phyloP scores from a whole-genome alignment of 257 asterid species.

The Capsicum baccatum region DNA sequence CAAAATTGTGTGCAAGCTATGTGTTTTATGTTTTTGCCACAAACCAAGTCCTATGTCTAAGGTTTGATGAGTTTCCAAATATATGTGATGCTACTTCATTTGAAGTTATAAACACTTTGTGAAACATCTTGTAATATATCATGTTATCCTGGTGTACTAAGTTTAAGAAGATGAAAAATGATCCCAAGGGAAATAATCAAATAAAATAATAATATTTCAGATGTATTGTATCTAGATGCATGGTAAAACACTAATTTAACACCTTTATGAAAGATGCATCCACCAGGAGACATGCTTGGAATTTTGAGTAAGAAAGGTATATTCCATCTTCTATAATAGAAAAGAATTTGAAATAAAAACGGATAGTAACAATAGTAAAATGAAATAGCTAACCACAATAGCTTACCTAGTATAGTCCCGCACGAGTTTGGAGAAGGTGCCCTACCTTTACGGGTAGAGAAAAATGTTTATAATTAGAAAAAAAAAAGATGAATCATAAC shows the following conservation, averaged over 20 bases:
- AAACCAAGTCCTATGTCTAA: background rate
- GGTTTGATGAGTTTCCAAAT: conserved; percentile 9
- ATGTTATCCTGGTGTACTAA: background rate
- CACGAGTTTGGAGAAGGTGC: background rate
- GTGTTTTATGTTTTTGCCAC: background rate
- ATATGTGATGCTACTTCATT: background rate
- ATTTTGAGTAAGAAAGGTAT: conserved; percentile 88
- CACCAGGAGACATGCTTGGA: conserved; percentile 73
- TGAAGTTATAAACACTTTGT: background rate
- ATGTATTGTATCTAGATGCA: conserved; percentile 86
- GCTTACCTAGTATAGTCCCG: background rate
- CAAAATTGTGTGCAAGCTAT: background rate
- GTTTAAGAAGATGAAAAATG: background rate
- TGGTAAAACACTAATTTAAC: conserved; percentile 84
- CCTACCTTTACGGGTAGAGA: no score
- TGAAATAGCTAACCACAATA: background rate
- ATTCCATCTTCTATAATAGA: conserved; percentile 75
- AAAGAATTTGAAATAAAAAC: conserved; percentile 24
- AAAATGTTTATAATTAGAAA: no score
- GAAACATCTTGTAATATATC: background rate
- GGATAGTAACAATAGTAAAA: conserved; percentile 27
- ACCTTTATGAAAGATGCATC: conserved; percentile 89
- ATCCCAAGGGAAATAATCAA: background rate
- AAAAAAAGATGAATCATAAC: no score
- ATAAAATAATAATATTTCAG: background rate